Base-by-base conservation (phyloP, 371 early-diverging fungal genomes). In the Mortierella polycephala region DNA sequence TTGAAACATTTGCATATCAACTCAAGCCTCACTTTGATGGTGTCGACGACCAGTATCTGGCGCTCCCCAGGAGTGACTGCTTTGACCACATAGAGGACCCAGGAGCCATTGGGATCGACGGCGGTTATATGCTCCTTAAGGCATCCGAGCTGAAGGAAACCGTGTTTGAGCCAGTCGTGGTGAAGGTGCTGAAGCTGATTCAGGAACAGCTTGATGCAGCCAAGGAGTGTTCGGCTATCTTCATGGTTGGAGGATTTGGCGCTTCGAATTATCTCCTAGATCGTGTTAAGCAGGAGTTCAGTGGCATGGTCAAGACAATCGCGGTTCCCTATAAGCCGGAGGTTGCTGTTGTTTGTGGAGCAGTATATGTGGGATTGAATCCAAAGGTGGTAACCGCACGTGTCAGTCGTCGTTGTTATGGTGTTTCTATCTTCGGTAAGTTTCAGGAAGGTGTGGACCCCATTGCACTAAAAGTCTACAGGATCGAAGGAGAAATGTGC, bases 21-120 rank as follows among this genome's bases (percentile, higher is more conserved):
- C 83, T 85, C 56, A 87, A 88, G 71, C 88, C 88, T 11, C 80
- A 82, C 50, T 88, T 85, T 47, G 81, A 85, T 55, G 87, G 84
- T 13, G 57, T 71, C 2, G 85, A 86, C 2, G 85, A 86, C 23
- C 81, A 72, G 14, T 84, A 82, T 47, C 76, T 86, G n/a, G 79
- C 75, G 30, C 79, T 86, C 45, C 85, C 86, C 53, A 68, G 84
- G 8, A 72, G 66, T 41, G 55, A 67, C 52, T 77, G 70, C 49
- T 67, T 85, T 46, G 81, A 81, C 8, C 63, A 81, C 20, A 69
- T 85, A 62, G 71, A 84, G 50, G 81, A 84, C 20, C 68, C 64
- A 20, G 65, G 7, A 16, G 51, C 41, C 52, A 74, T 74, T 51
- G 74, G 74, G 0, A 69, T 74, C 46, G 69, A 74, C 39, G 68